Base-by-base conservation (phyloP, 139 green algal species). In the Picochlorum sp. region DNA sequence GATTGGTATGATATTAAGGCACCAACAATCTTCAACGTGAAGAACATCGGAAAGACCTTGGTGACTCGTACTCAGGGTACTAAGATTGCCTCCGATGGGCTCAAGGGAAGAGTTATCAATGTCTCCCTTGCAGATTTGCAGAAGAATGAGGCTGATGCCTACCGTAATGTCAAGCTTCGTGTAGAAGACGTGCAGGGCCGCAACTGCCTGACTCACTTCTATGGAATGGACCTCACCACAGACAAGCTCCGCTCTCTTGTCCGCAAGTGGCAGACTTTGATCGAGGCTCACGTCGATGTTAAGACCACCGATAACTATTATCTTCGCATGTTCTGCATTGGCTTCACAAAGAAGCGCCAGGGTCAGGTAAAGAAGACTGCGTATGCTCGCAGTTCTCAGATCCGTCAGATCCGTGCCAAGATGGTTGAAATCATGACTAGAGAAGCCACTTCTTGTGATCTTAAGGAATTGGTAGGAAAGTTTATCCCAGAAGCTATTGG, bases 1-100 rank as follows among this genome's bases (percentile, higher is more conserved):
- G 94, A 99, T 80, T 99, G 94, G 50, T 99, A 99, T 88, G 89
- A 97, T 70, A 86, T 99, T 76, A 98, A 98, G 87, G 94, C 94
- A 9, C 94, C 94, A 54, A 89, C 78, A 72, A 88, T 91, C 75
- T 99, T 99, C 86, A 80, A 69, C 45, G 67, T 82, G 50, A 83
- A 91, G 66, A 90, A 91, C 58, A 76, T 97, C 24, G 94, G 94
- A 79, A 98, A 99, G 94, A 99, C 94, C 11, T 82, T 98, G 60
- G 89, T 97, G 15, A 98, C 92, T 44, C 78, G 94, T 31, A 97
- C 94, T 13, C 77, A 89, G 73, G 94, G 94, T 57, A 99, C 94
- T 71, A 99, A 99, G 90, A 96, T 99, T 79, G 94, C 94, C 15
- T 95, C 92, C 7, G 94, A 99, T 47, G 90, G 85, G 18, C 81